Base-by-base conservation (phyloP, 441 rosid species). In the Corymbia calophylla region DNA sequence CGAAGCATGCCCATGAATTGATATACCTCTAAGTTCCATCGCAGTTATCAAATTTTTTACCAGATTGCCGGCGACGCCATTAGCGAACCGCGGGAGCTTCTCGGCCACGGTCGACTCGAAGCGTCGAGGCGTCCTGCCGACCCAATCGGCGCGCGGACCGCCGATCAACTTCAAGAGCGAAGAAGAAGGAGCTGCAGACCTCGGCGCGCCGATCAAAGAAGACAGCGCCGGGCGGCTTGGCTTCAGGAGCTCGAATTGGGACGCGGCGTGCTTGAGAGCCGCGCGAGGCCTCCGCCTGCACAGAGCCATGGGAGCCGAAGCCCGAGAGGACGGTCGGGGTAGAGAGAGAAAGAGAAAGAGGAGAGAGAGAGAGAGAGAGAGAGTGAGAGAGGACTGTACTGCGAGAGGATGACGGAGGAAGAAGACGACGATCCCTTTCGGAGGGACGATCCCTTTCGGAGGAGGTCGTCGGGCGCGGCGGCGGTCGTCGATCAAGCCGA, bases 41-140 rank as follows among this genome's bases (percentile, higher is more conserved):
- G 1, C 54, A 11, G 49, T 16, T 19, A 60, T 0, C 25, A 84
- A 31, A 49, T n/a, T 17, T 16, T 12, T 12, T 70, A 94, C 95
- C 95, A 90, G 93, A 84, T 53, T 80, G 19, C 91, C 92, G 5
- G 93, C 93, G 58, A 90, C 92, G 19, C 92, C 95, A 70, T 90
- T 85, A 8, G 88, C 93, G 44, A 86, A 87, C 44, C 93, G 94
- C 14, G 62, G 91, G n/a, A 92, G 95, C 68, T 88, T 91, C 81
- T 91, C 94, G 48, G 92, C 92, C 35, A 89, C 87, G 64, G 94
- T 93, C 29, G 98, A 94, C 86, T 93, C 93, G 88, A 90, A 92
- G 70, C 97, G 93, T 16, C 73, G 88, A 14, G 53, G 16, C 82
- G 29, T 73, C 49, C 82, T 39, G 29, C 49, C 3, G 27, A 21